phyloP scores from a whole-genome alignment of 306 rosid species.

The Begonia loranthoides region DNA sequence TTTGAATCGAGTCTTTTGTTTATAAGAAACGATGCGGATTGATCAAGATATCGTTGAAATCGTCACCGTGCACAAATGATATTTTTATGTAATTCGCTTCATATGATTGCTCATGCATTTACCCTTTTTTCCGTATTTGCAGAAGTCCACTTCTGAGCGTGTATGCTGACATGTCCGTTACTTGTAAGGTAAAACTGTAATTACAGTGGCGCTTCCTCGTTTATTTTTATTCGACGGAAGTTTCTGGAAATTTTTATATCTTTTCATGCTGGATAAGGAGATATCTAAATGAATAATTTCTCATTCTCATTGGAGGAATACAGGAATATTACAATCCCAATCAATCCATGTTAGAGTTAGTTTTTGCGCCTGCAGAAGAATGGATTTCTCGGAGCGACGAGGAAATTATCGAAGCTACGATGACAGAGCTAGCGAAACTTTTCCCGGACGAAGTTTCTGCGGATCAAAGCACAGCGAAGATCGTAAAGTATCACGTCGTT shows the following conservation, averaged over 20 bases:
- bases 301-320: neutral
- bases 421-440: slow-evolving; percentile 85
- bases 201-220: neutral
- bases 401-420: slow-evolving; percentile 86
- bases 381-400: slow-evolving; percentile 80
- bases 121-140: slow-evolving; percentile 21
- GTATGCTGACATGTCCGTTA: slow-evolving; percentile 91
- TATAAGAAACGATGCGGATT: no score
- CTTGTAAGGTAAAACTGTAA: slow-evolving; percentile 65
- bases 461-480: slow-evolving; percentile 91
- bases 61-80: no score
- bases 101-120: slow-evolving; percentile 2
- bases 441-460: slow-evolving; percentile 90
- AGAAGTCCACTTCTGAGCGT: slow-evolving; percentile 95
- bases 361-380: slow-evolving; percentile 96
- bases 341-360: slow-evolving; percentile 92
- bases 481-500: slow-evolving; percentile 79
- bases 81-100: no score
- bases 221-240: neutral
- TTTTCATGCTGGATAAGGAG: neutral
- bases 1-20: no score
- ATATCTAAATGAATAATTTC: neutral
- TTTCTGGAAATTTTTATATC: no score
- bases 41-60: no score
- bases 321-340: slow-evolving; percentile 91